Percentiles rank a stretch among this genome's conserved stretches.
Evolutionary conservation across 2,329 filamentous ascomycete genomes (phyloP).

Genomic region (Monosporascus sp.): DNA sequence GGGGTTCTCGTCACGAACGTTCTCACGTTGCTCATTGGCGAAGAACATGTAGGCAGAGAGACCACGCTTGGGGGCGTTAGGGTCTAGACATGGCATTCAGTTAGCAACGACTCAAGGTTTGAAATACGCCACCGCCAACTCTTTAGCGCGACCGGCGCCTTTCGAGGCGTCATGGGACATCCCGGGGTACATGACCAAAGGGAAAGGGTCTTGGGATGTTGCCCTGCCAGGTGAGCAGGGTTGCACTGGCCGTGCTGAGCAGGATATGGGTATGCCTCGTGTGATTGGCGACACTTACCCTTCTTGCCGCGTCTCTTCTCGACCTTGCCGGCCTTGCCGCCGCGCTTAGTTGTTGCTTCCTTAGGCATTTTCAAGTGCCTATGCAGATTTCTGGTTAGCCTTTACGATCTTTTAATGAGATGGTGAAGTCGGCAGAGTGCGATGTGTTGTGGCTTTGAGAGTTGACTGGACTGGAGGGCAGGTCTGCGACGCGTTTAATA

Average conservation of each 20-base stretch:
- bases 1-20: slow-evolving; percentile 96
- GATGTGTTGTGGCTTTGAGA: no score
- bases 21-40: slow-evolving; percentile 98
- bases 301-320: slow-evolving; percentile 55
- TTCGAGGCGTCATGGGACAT: background rate
- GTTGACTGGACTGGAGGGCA: no score
- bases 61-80: slow-evolving; percentile 98
- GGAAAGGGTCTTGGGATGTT: background rate
- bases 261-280: background rate
- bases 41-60: slow-evolving; percentile 99
- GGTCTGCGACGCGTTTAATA: background rate
- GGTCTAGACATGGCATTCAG: slow-evolving; percentile 51
- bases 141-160: background rate
- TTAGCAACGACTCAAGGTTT: slow-evolving; percentile 1
- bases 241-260: background rate
- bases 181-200: background rate
- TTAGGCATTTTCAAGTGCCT: slow-evolving; percentile 49
- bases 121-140: background rate
- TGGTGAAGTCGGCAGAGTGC: no score
- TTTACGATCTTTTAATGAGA: slow-evolving; percentile 1
- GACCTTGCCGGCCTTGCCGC: slow-evolving; percentile 43
- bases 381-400: slow-evolving; percentile 24
- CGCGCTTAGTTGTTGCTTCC: slow-evolving; percentile 47
- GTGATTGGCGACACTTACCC: slow-evolving; percentile 37
- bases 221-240: background rate